Conservation (phyloP, 2,329 filamentous ascomycete genomes). For the Proliferodiscus dingleyae region DNA sequence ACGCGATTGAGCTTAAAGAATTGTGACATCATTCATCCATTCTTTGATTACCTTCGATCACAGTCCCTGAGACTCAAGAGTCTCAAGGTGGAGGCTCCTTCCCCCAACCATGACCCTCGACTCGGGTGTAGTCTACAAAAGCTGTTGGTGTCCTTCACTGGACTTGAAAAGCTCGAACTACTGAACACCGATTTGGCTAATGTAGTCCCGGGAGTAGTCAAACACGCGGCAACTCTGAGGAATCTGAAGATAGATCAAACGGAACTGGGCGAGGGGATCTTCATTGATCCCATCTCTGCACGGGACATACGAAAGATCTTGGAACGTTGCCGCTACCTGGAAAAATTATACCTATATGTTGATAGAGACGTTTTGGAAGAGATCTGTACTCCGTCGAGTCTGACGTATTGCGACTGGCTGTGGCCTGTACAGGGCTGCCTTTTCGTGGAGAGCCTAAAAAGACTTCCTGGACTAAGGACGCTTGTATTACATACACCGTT, state of each 20-base stretch:
- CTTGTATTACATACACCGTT: neutral
- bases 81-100: neutral
- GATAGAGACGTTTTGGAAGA: neutral
- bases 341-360: neutral
- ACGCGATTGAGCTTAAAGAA: neutral
- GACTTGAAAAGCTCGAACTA: neutral
- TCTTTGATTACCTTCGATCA: neutral
- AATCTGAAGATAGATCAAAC: neutral
- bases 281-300: neutral
- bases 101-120: neutral
- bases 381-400: neutral
- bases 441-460: neutral
- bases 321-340: neutral
- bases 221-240: neutral
- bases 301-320: neutral
- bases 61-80: neutral
- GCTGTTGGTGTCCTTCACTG: neutral
- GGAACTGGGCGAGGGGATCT: neutral
- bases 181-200: neutral
- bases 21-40: neutral
- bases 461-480: neutral
- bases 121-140: neutral
- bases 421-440: neutral
- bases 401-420: too few species aligned
- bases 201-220: neutral